A percentile compares a stretch with the other conserved stretches of the same genome.
Conservation (phyloP, 257 asterid species). For the Paulownia fortunei region DNA sequence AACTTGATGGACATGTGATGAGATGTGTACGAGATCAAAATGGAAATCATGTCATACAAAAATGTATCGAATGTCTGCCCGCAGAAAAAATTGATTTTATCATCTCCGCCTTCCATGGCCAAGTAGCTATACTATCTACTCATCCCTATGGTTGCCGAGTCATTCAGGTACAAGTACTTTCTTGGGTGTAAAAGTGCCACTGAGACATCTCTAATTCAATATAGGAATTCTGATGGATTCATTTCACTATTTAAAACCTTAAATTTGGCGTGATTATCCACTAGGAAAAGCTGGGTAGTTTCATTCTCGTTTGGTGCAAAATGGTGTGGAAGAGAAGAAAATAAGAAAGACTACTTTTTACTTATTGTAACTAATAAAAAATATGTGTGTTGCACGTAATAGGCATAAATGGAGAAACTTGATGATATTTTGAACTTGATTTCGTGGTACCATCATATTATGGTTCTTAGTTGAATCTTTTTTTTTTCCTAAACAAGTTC, state of each 20-base stretch:
- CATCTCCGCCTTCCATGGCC: conserved; percentile 73
- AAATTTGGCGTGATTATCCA: conserved; percentile 2
- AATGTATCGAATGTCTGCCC: conserved; percentile 82
- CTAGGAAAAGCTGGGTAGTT: not conserved
- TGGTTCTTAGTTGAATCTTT: too few relatives aligned
- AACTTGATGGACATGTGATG: conserved; percentile 86
- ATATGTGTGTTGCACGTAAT: too few relatives aligned
- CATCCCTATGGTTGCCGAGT: conserved; percentile 99
- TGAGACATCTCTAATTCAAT: conserved; percentile 9
- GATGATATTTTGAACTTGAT: too few relatives aligned
- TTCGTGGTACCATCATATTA: too few relatives aligned
- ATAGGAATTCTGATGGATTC: not conserved
- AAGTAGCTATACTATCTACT: conserved; percentile 79
- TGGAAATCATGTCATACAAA: conserved; percentile 93
- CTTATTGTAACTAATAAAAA: not conserved
- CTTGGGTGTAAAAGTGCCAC: conserved; percentile 3
- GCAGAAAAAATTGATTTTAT: conserved; percentile 66
- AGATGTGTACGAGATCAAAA: conserved; percentile 90
- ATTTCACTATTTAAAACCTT: not conserved
- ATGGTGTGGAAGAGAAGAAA: not conserved
- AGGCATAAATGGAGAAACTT: too few relatives aligned
- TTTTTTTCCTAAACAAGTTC: too few relatives aligned
- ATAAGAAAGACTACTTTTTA: not conserved
- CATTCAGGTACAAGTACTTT: conserved; percentile 65
- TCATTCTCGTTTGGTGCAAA: not conserved